These are phyloP conservation scores for Coemansia sp. DNA, from an alignment of 192 early-diverging fungal genomes.

Conservation along the genomic window DNA sequence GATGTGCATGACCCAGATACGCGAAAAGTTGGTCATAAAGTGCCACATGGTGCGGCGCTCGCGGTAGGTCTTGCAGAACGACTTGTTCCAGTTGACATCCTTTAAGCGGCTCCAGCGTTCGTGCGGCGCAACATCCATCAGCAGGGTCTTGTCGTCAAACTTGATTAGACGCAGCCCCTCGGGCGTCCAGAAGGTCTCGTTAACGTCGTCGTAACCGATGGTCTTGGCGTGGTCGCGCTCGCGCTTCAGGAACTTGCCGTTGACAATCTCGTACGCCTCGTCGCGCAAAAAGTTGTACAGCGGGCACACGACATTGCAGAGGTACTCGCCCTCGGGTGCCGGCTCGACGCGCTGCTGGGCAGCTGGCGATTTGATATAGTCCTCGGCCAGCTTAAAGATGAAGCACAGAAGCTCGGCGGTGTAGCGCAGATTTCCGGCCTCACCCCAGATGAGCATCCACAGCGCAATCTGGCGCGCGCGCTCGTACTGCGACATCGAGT, in stretches of 20 bases:
- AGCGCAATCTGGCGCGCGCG: slow-evolving; percentile 68
- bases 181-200: slow-evolving; percentile 78
- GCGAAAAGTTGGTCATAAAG: slow-evolving; percentile 77
- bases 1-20: slow-evolving; percentile 83
- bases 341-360: slow-evolving; percentile 54
- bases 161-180: slow-evolving; percentile 58
- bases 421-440: slow-evolving; percentile 71
- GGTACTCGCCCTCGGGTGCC: slow-evolving; percentile 64
- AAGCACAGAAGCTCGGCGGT: slow-evolving; percentile 75
- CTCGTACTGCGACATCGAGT: slow-evolving; percentile 65
- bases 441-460: slow-evolving; percentile 77
- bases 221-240: slow-evolving; percentile 72
- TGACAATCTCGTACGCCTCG: slow-evolving; percentile 66
- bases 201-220: slow-evolving; percentile 82
- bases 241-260: slow-evolving; percentile 67
- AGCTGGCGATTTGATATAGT: slow-evolving; percentile 52
- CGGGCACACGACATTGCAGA: slow-evolving; percentile 65
- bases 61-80: slow-evolving; percentile 77
- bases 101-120: slow-evolving; percentile 62
- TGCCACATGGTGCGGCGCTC: slow-evolving; percentile 83
- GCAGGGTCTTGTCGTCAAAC: slow-evolving; percentile 54
- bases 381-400: slow-evolving; percentile 66
- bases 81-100: slow-evolving; percentile 65
- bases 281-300: slow-evolving; percentile 72
- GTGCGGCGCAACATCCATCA: slow-evolving; percentile 59